phyloP scores from a whole-genome alignment of 345 rosid genomes.

The Eucalyptus brandiana region DNA sequence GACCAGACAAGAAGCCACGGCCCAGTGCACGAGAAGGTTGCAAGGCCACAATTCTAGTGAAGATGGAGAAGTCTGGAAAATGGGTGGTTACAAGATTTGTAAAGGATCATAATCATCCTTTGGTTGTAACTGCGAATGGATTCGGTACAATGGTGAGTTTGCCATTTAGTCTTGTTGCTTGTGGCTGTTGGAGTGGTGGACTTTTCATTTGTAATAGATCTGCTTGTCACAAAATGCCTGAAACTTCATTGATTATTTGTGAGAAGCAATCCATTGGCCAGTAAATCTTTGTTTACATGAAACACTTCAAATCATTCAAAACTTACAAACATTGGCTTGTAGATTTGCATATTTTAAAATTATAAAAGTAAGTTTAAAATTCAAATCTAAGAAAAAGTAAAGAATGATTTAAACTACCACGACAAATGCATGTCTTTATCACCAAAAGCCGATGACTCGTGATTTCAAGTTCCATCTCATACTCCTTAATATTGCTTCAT shows the following conservation, averaged over 20 bases:
- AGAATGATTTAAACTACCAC: not conserved
- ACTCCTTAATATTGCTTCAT: not conserved
- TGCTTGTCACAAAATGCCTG: not conserved
- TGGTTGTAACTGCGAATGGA: constrained; percentile 30
- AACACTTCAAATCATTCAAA: not conserved
- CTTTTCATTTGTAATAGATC: not conserved
- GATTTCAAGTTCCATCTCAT: not conserved
- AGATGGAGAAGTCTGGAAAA: constrained; percentile 73
- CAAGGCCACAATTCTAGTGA: constrained; percentile 67
- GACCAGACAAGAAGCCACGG: constrained; percentile 43
- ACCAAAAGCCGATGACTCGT: not conserved
- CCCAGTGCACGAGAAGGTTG: constrained; percentile 75
- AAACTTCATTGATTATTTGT: not conserved
- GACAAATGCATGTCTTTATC: not conserved
- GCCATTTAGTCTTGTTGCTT: not conserved
- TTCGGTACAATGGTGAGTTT: constrained; percentile 37
- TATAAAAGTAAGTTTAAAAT: not conserved
- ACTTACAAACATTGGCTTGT: not conserved
- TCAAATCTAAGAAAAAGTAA: not conserved
- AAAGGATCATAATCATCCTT: constrained; percentile 71
- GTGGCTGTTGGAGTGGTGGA: not conserved
- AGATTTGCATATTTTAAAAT: not conserved
- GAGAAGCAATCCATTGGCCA: not conserved
- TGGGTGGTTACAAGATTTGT: constrained; percentile 79
- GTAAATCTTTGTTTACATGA: not conserved